These are phyloP conservation scores for Graphilbum ipis-grandicollis DNA, from an alignment of 2,329 filamentous ascomycete species.

Conservation along the genomic window DNA sequence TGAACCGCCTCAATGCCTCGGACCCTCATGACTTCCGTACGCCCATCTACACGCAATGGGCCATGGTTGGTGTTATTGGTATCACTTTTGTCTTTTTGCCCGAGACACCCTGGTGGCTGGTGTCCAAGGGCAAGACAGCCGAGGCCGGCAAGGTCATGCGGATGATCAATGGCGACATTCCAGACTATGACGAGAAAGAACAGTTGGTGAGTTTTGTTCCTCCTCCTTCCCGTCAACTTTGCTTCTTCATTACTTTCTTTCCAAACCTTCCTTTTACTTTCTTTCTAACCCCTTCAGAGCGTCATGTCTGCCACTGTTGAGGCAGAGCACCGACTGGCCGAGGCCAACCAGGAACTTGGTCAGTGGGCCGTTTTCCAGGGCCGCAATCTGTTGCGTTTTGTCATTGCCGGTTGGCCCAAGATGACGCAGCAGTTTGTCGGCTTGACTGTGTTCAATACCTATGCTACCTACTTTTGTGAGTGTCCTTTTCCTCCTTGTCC, in stretches of 20 bases:
- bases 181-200: slow-evolving; percentile 16
- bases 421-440: slow-evolving; percentile 22
- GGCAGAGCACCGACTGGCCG: slow-evolving; percentile 15
- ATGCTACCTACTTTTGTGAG: slow-evolving; percentile 21
- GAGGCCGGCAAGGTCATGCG: slow-evolving; percentile 15
- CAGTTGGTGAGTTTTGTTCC: slow-evolving; percentile 12
- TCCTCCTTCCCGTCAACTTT: not conserved
- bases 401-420: slow-evolving; percentile 21
- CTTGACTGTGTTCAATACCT: slow-evolving; percentile 20
- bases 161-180: slow-evolving; percentile 12
- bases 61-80: slow-evolving; percentile 19
- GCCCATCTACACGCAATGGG: slow-evolving; percentile 25
- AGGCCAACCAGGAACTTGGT: slow-evolving; percentile 13
- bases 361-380: slow-evolving; percentile 19
- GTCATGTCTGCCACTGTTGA: slow-evolving; percentile 18
- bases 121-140: slow-evolving; percentile 15
- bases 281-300: slow-evolving; percentile 8
- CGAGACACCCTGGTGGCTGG: slow-evolving; percentile 21
- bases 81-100: slow-evolving; percentile 19
- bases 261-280: not conserved
- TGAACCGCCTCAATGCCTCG: slow-evolving; percentile 16
- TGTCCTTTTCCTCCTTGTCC: not conserved
- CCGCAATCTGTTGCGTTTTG: slow-evolving; percentile 18
- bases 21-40: slow-evolving; percentile 18
- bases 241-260: not conserved